Base-by-base conservation (phyloP, 805 yeast genomes). In the Spathaspora girioi region DNA sequence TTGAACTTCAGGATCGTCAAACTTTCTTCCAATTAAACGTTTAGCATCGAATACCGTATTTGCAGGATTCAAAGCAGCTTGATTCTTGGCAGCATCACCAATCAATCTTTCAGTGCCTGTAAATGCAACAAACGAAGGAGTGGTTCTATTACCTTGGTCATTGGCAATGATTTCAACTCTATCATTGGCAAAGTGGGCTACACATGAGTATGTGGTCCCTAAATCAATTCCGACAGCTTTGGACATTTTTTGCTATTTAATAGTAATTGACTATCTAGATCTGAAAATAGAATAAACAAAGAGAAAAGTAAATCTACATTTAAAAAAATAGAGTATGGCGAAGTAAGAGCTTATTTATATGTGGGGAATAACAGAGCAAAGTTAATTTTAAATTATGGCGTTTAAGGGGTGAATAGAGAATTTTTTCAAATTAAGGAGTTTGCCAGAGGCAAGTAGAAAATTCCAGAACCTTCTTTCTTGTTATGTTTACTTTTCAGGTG, bases 11-110 rank as follows among this genome's bases (percentile, higher is more conserved):
- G 84, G 79, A 65, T 92, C 97, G 59, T 75, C 71, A 65, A 85
- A 89, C 67, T 70, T 89, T 82, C 77, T 84, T 61, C 96, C 96
- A 68, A 92, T 92, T 69, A 92, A 82, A 78, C 97, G 87, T 80
- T 92, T 92, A 65, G 96, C 96, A 66, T 92, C 97, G 65, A 92
- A 92, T 55, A 92, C 92, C 44, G 97, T 92, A 81, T 92, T 92
- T 54, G 77, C 60, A 49, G 97, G 97, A 78, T 93, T 93, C 85
- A 92, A 88, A 59, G 97, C 97, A 51, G 97, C 97, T 78, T 93
- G 97, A 76, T 93, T 92, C 84, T 93, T 93, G 55, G 97, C 98
- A 61, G 97, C 96, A 76, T 91, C 97, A 73, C 97, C 97, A 63
- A 91, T 91, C 65, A 91, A 80, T 77, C 97, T 87, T 78, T 93